These are phyloP conservation scores for Helminthosporium solani DNA, from an alignment of 2,329 filamentous ascomycete species.

Conservation along the genomic window DNA sequence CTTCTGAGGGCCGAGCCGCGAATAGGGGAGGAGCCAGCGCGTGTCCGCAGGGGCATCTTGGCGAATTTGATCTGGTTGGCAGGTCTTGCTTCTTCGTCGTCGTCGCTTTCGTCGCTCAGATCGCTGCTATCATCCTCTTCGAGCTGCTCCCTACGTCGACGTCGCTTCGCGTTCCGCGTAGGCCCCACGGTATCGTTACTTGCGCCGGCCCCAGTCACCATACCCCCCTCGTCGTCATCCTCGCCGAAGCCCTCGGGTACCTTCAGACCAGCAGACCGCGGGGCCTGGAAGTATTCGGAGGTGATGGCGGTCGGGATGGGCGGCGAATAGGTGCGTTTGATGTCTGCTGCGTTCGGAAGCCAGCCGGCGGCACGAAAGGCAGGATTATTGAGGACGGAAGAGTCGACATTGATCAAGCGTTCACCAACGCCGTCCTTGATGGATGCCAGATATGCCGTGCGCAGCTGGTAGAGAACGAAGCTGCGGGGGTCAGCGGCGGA, in stretches of 20 bases:
- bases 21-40: slow-evolving; percentile 85
- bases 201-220: slow-evolving; percentile 67
- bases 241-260: slow-evolving; percentile 61
- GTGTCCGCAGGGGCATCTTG: slow-evolving; percentile 86
- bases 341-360: slow-evolving; percentile 70
- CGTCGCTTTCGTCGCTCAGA: slow-evolving; percentile 80
- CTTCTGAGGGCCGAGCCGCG: slow-evolving; percentile 52
- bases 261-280: slow-evolving; percentile 57
- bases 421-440: slow-evolving; percentile 84
- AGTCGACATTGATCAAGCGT: slow-evolving; percentile 77
- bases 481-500: slow-evolving; percentile 47
- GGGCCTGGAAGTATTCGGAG: slow-evolving; percentile 81
- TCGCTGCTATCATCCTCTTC: slow-evolving; percentile 86
- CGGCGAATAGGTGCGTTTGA: slow-evolving; percentile 81
- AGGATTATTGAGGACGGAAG: slow-evolving; percentile 74
- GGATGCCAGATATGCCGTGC: slow-evolving; percentile 75
- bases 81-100: slow-evolving; percentile 64
- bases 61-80: slow-evolving; percentile 92
- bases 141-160: slow-evolving; percentile 70
- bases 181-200: slow-evolving; percentile 68
- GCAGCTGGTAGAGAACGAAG: slow-evolving; percentile 79
- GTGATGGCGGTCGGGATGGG: slow-evolving; percentile 81
- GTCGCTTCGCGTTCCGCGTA: slow-evolving; percentile 62
- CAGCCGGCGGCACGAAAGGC: slow-evolving; percentile 83
- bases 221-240: slow-evolving; percentile 68